Evolutionary conservation across 768 basidiomycete genomes (phyloP).

Genomic region (Pholiota microspora): DNA sequence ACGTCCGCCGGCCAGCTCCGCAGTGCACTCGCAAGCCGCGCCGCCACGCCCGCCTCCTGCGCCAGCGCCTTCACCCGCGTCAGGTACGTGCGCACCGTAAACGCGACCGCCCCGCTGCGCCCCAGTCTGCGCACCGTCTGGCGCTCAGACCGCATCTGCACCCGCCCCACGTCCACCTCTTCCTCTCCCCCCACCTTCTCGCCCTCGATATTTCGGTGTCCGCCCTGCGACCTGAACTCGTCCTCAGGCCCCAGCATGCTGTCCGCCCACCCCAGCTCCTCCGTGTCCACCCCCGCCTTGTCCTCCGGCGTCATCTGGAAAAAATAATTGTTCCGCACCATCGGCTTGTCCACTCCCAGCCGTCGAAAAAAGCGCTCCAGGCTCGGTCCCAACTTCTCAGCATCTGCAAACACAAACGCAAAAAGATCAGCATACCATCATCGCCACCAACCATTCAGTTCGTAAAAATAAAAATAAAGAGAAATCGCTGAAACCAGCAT

Average conservation of each 20-base stretch:
- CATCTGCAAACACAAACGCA: constrained; percentile 35
- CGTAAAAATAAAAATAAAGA: background rate
- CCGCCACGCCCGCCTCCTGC: constrained; percentile 57
- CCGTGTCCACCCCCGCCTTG: constrained; percentile 45
- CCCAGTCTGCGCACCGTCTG: constrained; percentile 68
- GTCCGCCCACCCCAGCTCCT: constrained; percentile 64
- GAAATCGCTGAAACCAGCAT: background rate
- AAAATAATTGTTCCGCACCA: constrained; percentile 69
- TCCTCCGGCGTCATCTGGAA: constrained; percentile 26
- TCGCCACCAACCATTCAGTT: no score
- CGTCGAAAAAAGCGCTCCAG: constrained; percentile 72
- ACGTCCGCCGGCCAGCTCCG: constrained; percentile 67
- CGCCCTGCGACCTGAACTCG: constrained; percentile 24
- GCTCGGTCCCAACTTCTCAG: constrained; percentile 59
- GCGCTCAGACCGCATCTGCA: constrained; percentile 61
- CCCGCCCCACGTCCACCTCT: constrained; percentile 34
- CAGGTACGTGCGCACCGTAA: constrained; percentile 68
- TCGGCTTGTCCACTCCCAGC: constrained; percentile 63
- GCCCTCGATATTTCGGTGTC: constrained; percentile 9
- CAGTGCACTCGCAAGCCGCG: constrained; percentile 60
- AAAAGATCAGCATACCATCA: background rate
- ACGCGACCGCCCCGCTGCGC: constrained; percentile 60
- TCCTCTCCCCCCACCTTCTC: constrained; percentile 6
- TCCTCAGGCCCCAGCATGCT: constrained; percentile 58
- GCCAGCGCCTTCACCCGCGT: constrained; percentile 50